A percentile compares a stretch with the other conserved stretches of the same genome.
phyloP scores from a whole-genome alignment of 306 rosid species.

The Sechiopsis laciniata region DNA sequence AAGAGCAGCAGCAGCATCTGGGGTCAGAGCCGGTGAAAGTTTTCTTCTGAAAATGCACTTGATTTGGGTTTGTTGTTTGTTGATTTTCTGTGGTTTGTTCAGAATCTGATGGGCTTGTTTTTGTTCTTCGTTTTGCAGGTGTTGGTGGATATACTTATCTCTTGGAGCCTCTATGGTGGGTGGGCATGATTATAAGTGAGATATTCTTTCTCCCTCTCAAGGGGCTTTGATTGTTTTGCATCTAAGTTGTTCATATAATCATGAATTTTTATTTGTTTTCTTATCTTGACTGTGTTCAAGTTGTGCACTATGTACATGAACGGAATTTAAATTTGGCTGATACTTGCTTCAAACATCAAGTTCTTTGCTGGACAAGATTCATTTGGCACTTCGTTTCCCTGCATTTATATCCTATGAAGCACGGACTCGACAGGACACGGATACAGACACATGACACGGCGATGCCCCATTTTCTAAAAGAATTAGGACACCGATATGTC shows the following conservation, averaged over 20 bases:
- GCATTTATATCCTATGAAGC: too few relatives aligned
- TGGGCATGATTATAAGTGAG: constrained; percentile 75
- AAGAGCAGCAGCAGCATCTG: constrained; percentile 70
- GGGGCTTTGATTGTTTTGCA: neutral
- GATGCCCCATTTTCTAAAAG: too few relatives aligned
- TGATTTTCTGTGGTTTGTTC: constrained; percentile 10
- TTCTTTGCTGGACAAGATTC: neutral
- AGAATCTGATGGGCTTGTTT: constrained; percentile 5
- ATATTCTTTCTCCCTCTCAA: neutral
- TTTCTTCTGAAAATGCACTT: neutral
- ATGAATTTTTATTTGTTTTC: neutral
- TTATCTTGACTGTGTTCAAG: constrained; percentile 20
- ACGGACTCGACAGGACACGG: too few relatives aligned
- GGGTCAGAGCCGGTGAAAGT: constrained; percentile 63
- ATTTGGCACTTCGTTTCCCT: neutral
- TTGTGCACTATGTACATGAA: neutral
- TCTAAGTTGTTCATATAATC: neutral
- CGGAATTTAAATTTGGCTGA: neutral
- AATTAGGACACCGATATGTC: too few relatives aligned
- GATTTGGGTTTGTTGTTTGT: neutral
- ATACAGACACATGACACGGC: too few relatives aligned
- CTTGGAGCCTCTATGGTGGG: constrained; percentile 90
- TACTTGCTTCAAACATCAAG: neutral
- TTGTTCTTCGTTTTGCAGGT: constrained; percentile 39
- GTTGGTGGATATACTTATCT: constrained; percentile 81